These are phyloP conservation scores for Saccharomycopsis sp. DNA, from an alignment of 805 yeast species.

Conservation along the genomic window DNA sequence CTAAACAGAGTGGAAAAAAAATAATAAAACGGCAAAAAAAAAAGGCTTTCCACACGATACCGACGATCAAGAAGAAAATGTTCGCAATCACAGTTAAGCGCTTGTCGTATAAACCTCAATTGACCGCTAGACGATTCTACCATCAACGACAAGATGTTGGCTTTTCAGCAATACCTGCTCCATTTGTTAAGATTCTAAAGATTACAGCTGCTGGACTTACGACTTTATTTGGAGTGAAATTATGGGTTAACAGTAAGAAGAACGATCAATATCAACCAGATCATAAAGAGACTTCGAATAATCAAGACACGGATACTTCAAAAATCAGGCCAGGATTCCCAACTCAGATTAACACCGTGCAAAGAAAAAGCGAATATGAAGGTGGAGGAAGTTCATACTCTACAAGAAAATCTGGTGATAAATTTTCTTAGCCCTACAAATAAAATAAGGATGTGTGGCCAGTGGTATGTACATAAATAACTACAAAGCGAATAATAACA, in stretches of 20 bases:
- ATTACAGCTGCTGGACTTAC: constrained; percentile 27
- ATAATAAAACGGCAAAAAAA: no score
- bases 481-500: no score
- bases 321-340: constrained; percentile 53
- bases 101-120: no score
- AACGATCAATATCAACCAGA: constrained; percentile 31
- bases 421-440: no score
- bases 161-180: constrained; percentile 12
- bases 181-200: constrained; percentile 16
- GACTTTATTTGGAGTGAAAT: constrained; percentile 26
- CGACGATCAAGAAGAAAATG: no score
- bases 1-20: no score
- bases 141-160: constrained; percentile 11
- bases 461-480: not conserved
- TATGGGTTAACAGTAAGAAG: constrained; percentile 31
- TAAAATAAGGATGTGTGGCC: not conserved
- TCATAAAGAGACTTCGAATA: constrained; percentile 22
- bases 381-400: constrained; percentile 57
- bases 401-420: constrained; percentile 56
- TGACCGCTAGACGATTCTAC: no score
- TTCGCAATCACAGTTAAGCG: no score
- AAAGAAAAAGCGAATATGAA: constrained; percentile 56
- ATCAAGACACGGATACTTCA: constrained; percentile 31
- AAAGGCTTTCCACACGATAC: no score
- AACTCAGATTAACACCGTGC: constrained; percentile 29